Evolutionary conservation across 345 rosid species (phyloP), one percentile per base, ranked within the genome.

Genomic region (Aethionema arabicum): DNA sequence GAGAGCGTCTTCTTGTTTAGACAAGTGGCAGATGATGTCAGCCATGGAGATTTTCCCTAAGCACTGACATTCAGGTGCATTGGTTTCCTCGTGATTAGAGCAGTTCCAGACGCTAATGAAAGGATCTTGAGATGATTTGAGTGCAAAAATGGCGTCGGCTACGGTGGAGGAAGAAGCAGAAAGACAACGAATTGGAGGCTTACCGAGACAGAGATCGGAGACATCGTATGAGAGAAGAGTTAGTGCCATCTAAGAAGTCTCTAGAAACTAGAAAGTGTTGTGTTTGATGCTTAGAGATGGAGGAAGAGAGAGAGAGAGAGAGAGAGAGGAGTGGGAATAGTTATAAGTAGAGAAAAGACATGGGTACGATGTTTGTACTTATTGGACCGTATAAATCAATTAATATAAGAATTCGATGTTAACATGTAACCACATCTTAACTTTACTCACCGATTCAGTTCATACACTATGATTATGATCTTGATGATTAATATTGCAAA

Each of bases 201-300:
- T 92, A 55, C 95, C 98, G 21, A 92, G 84, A 72, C 96, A 92
- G 76, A 92, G 90, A 72, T 88, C 98, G 48, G 95, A 82, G 60
- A 92, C 75, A 56, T 80, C 82, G 30, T 72, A 79, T 0, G 82
- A 72, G 59, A 81, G 78, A 39, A 88, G 74, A 47, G 85, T 80
- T 74, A 74, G 74, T 85, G 95, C 92, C 98, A 86, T 91, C 49
- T 15, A 61, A 85, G 83, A 50, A 57, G 59, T 30, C 12, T 58
- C 52, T 57, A 66, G 61, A 54, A 31, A 48, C 52, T 57, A 66
- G 61, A 54, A 31, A 48, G 56, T 48, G 30, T 35, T 35, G 38
- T 21, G 27, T 21, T 21, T 21, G 27, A n/a, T n/a, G 2, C 27
- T 21, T 21, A 33, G 4, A 7, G 7, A 33, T 54, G 60, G 32